Conservation (phyloP, 1,284 basidiomycete genomes). For the Sutorius eximius region DNA sequence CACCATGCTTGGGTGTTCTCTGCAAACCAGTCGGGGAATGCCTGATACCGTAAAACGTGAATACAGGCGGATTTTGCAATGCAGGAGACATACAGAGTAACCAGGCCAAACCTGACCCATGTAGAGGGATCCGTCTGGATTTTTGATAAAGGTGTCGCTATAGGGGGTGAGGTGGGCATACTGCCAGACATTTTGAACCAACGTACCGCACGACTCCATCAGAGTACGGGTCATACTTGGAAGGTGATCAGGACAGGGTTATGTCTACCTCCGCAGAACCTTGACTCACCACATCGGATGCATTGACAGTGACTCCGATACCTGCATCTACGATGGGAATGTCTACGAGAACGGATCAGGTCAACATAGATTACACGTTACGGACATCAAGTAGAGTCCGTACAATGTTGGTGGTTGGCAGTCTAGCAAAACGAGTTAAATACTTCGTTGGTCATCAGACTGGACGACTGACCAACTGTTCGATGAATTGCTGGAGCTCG, state of each 20-base stretch:
- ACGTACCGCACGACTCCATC: slow-evolving; percentile 43
- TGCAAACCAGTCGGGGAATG: slow-evolving; percentile 72
- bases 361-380: background rate
- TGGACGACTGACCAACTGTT: slow-evolving; percentile 50
- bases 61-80: background rate
- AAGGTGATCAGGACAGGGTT: slow-evolving; percentile 1
- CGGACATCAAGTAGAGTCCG: background rate
- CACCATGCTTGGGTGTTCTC: slow-evolving; percentile 57
- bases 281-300: slow-evolving; percentile 41
- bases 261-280: background rate
- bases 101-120: slow-evolving; percentile 68
- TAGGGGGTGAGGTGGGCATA: background rate
- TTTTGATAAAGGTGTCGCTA: slow-evolving; percentile 64
- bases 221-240: slow-evolving; percentile 48
- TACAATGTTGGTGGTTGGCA: slow-evolving; percentile 46
- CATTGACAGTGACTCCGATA: slow-evolving; percentile 39
- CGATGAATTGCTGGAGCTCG: slow-evolving; percentile 62
- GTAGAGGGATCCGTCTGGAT: slow-evolving; percentile 65
- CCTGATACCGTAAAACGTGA: slow-evolving; percentile 28
- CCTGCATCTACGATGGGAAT: slow-evolving; percentile 46
- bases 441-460: background rate
- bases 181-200: background rate
- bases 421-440: slow-evolving; percentile 20
- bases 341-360: slow-evolving; percentile 27
- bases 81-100: slow-evolving; percentile 39